Conservation (phyloP, 208 protist species). For the Trichomonas gallinae region DNA sequence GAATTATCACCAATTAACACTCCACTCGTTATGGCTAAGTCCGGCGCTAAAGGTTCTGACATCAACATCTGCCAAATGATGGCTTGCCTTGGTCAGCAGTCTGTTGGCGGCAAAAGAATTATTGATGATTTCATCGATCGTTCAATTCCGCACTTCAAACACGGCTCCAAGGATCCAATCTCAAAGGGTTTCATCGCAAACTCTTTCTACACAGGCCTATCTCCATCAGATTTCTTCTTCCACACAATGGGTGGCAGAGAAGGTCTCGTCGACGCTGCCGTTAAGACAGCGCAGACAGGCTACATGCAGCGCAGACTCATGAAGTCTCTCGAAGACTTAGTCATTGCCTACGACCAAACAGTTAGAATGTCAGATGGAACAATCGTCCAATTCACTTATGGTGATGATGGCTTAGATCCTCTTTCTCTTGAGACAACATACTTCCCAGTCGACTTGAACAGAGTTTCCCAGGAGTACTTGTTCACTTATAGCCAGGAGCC, state of each 20-base stretch:
- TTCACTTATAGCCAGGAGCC: not conserved
- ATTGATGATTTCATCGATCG: slow-evolving; percentile 86
- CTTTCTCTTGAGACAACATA: slow-evolving; percentile 66
- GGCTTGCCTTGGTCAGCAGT: slow-evolving; percentile 86
- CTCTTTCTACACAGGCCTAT: slow-evolving; percentile 91
- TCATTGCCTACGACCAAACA: slow-evolving; percentile 79
- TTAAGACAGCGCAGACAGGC: slow-evolving; percentile 99
- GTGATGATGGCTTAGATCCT: slow-evolving; percentile 96
- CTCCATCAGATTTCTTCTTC: slow-evolving; percentile 97
- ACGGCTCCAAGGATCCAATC: slow-evolving; percentile 57
- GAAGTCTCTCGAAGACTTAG: slow-evolving; percentile 58
- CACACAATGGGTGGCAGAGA: slow-evolving; percentile 86
- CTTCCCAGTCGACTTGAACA: not conserved
- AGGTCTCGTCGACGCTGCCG: slow-evolving; percentile 92
- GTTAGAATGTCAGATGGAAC: slow-evolving; percentile 67
- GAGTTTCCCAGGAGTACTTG: not conserved
- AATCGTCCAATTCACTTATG: slow-evolving; percentile 67
- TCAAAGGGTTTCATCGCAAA: slow-evolving; percentile 94
- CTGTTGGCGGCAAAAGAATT: slow-evolving; percentile 83
- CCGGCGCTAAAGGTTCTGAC: slow-evolving; percentile 80
- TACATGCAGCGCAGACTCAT: slow-evolving; percentile 98
- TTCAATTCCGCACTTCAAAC: slow-evolving; percentile 90
- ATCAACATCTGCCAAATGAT: slow-evolving; percentile 99
- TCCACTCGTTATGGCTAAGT: slow-evolving; percentile 96
- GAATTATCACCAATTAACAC: slow-evolving; percentile 80